Evolutionary conservation across 306 rosid species (phyloP).

Genomic region (Casuarina cunninghamiana): DNA sequence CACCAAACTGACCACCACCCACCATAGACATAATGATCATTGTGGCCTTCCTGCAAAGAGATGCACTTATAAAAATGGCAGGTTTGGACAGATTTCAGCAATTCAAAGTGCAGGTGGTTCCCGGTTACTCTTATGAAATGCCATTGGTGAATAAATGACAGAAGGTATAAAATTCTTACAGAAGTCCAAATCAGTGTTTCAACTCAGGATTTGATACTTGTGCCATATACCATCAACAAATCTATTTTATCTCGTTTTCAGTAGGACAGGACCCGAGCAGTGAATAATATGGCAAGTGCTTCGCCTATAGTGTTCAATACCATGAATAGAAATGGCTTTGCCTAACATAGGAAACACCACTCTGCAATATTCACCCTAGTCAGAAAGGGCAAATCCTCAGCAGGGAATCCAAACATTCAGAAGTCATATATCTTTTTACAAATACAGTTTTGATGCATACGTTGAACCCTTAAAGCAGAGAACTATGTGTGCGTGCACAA

Average conservation of each 20-base stretch:
- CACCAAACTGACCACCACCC: slow-evolving; percentile 99
- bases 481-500: neutral
- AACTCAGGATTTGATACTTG: neutral
- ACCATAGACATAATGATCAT: slow-evolving; percentile 55
- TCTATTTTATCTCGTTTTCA: neutral
- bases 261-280: neutral
- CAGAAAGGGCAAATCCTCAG: no score
- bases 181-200: neutral
- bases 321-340: neutral
- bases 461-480: neutral
- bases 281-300: neutral
- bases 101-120: slow-evolving; percentile 4
- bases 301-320: neutral
- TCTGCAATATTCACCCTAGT: no score
- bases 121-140: neutral
- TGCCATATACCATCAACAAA: neutral
- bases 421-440: neutral
- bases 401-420: neutral
- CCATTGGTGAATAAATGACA: neutral
- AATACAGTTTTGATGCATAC: neutral
- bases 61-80: slow-evolving; percentile 26
- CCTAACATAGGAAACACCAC: neutral
- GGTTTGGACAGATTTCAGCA: slow-evolving; percentile 4
- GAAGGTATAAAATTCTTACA: neutral
- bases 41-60: slow-evolving; percentile 51